phyloP scores from a whole-genome alignment of 2,329 filamentous ascomycete genomes.

The Colletotrichum eleusines region DNA sequence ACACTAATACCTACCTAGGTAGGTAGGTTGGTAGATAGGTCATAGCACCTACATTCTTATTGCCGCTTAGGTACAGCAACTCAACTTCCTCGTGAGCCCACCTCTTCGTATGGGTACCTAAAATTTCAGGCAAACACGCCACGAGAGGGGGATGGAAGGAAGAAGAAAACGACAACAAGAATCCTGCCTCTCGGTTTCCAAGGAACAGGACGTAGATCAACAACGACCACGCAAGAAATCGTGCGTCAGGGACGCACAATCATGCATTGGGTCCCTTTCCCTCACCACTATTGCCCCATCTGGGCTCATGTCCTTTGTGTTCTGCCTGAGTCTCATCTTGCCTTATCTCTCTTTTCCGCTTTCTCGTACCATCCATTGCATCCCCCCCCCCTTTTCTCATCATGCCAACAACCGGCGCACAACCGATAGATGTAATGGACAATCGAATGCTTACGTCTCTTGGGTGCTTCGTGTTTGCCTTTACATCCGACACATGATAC shows the following conservation, averaged over 20 bases:
- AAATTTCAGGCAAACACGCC: not conserved
- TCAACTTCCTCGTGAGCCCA: not conserved
- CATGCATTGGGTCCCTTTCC: slow-evolving; percentile 5
- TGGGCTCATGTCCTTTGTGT: not conserved
- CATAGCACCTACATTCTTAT: not conserved
- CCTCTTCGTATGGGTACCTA: not conserved
- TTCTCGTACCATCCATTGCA: not conserved
- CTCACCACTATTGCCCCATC: slow-evolving; percentile 32
- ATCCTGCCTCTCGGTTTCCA: not conserved
- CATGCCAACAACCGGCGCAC: not conserved
- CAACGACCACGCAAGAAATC: slow-evolving; percentile 32
- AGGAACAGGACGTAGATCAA: slow-evolving; percentile 19
- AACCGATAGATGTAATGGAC: not conserved
- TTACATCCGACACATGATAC: slow-evolving; percentile 15
- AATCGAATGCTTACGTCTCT: slow-evolving; percentile 1
- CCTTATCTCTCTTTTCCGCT: not conserved
- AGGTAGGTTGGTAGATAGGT: too few species aligned
- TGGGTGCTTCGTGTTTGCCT: slow-evolving; percentile 14
- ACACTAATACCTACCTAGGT: too few species aligned
- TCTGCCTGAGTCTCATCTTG: not conserved
- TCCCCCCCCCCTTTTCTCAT: not conserved
- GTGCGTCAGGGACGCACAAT: not conserved
- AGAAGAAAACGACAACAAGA: slow-evolving; percentile 9
- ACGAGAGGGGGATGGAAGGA: not conserved
- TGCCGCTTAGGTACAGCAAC: not conserved